A percentile compares a stretch with the other conserved stretches of the same genome.
phyloP scores from a whole-genome alignment of 1,139 yeast species.

The Candida sanyaensis region DNA sequence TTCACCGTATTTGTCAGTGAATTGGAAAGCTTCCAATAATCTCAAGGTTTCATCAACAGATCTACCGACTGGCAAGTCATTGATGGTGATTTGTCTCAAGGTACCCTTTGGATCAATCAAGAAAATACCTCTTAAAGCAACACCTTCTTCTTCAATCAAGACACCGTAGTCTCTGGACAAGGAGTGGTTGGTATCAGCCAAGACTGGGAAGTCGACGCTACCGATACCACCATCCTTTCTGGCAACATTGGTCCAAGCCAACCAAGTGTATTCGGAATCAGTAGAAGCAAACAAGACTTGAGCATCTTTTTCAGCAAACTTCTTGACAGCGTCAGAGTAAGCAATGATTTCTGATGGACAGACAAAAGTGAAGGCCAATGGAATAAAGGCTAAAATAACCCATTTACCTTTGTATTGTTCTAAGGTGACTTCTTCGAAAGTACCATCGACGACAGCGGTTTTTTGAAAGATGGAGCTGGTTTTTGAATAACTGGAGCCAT shows the following conservation, averaged over 20 bases:
- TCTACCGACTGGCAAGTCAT: slow-evolving; percentile 99
- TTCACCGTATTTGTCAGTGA: slow-evolving; percentile 97
- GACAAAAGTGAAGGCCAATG: slow-evolving; percentile 98
- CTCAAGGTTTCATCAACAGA: slow-evolving; percentile 96
- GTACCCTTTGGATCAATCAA: slow-evolving; percentile 94
- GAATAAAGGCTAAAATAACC: slow-evolving; percentile 95
- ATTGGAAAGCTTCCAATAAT: slow-evolving; percentile 98
- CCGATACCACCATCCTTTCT: slow-evolving; percentile 99
- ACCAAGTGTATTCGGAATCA: slow-evolving; percentile 95
- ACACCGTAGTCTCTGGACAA: slow-evolving; percentile 96
- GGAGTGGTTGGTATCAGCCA: slow-evolving; percentile 96
- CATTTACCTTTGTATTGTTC: slow-evolving; percentile 97
- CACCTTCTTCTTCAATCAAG: slow-evolving; percentile 90
- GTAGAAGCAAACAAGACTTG: slow-evolving; percentile 95
- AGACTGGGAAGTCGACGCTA: slow-evolving; percentile 86
- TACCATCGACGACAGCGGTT: slow-evolving; percentile 96
- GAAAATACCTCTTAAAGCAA: slow-evolving; percentile 97
- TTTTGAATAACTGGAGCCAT: slow-evolving; percentile 91
- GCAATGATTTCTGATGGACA: slow-evolving; percentile 99
- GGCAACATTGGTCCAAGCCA: slow-evolving; percentile 97
- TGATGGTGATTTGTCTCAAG: slow-evolving; percentile 94
- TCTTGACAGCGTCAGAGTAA: slow-evolving; percentile 91
- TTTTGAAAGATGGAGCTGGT: slow-evolving; percentile 94
- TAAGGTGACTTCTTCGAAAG: slow-evolving; percentile 89
- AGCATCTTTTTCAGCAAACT: slow-evolving; percentile 84